phyloP scores from a whole-genome alignment of 2,329 filamentous ascomycete species.

The Trichophyton schoenleinii region DNA sequence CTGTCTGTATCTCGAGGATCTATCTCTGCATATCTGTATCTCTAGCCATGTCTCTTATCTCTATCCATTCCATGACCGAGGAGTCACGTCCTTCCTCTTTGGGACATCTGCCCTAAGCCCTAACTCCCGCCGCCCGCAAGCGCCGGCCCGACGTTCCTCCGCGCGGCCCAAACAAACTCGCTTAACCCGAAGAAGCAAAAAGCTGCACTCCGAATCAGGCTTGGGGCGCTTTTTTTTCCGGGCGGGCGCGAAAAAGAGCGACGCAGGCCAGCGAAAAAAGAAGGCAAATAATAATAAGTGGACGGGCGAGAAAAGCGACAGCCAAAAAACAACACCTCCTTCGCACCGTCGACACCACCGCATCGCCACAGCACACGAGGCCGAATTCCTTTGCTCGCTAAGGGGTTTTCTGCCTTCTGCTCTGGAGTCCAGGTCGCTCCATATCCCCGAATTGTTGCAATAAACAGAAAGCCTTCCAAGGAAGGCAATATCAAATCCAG shows the following conservation, averaged over 20 bases:
- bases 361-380: slow-evolving; percentile 14
- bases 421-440: slow-evolving; percentile 17
- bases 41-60: too few species aligned
- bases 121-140: neutral
- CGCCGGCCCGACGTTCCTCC: neutral
- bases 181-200: neutral
- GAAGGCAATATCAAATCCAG: slow-evolving; percentile 37
- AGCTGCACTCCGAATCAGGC: neutral
- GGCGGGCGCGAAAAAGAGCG: neutral
- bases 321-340: neutral
- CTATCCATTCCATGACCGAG: too few species aligned
- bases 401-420: slow-evolving; percentile 26
- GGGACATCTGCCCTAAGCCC: neutral
- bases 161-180: neutral
- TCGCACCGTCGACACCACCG: neutral
- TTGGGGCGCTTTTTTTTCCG: neutral
- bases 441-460: slow-evolving; percentile 33
- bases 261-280: neutral
- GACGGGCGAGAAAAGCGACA: neutral
- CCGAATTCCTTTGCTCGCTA: slow-evolving; percentile 18
- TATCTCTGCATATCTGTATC: too few species aligned
- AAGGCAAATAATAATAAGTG: slow-evolving; percentile 2
- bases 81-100: neutral
- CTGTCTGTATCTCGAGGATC: neutral
- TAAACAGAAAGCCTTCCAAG: slow-evolving; percentile 38